Evolutionary conservation across 306 rosid species (phyloP), one percentile per base, ranked within the genome.

Genomic region (Cicer arietinum): DNA sequence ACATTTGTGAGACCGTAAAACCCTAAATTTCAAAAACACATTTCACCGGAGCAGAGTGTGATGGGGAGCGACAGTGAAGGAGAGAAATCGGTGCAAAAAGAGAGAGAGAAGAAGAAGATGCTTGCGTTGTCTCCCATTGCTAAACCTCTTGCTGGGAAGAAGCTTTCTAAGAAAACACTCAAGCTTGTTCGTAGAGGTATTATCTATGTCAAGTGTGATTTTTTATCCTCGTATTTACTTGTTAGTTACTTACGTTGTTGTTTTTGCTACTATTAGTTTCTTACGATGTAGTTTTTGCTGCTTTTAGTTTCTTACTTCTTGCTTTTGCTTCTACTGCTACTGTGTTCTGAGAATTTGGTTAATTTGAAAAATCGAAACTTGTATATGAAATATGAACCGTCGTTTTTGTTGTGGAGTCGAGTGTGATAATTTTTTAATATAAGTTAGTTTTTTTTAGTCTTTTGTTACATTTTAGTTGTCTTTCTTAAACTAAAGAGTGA

Each of bases 101-200:
- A 89, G 91, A 88, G 71, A 77, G 92, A 89, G 86, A 90, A 40
- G 91, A 91, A 92, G 96, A 95, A 88, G 91, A 45, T 87, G 7
- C 76, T 75, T 1, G 91, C 90, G 1, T 67, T 95, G 43, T 89
- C 97, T 16, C 97, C 99, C 7, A 92, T 95, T 60, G 98, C 99
- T 2, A 95, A 88, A 62, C 99, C 99, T 40, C 97, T 95, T 1
- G 97, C 99, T 0, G 97, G 99, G 9, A 95, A 95, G 83, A 95
- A 92, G 86, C 94, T 95, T 66, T 89, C 85, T 81, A 95, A 92
- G 85, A 85, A 89, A 51, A 88, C 97, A 16, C 88, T 95, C 7
- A 95, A 95, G 86, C 97, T 95, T 51, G 94, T 92, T 69, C 96
- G 96, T 7, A 84, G 70, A 88, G 98, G 98, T 51, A 51, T 3